Conservation (phyloP, 495 filamentous ascomycete genomes). For the Podospora sp. region DNA sequence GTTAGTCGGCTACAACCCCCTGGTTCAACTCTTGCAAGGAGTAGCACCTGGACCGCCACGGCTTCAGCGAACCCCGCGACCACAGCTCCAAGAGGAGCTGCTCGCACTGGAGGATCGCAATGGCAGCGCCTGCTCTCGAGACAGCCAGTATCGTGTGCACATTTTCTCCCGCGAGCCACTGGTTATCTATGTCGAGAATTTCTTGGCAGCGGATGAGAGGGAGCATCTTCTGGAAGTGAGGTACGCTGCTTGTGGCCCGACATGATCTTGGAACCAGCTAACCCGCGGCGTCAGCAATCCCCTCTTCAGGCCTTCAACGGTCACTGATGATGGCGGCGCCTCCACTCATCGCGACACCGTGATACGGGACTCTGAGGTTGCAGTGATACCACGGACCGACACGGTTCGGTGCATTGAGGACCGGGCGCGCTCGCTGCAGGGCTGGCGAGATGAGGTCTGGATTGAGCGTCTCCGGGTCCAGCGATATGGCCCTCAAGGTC, state of each 20-base stretch:
- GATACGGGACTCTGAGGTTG: slow-evolving; percentile 52
- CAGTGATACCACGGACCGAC: slow-evolving; percentile 46
- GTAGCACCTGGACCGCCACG: slow-evolving; percentile 22
- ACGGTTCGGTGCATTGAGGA: slow-evolving; percentile 48
- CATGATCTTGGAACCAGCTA: neutral
- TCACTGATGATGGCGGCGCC: slow-evolving; percentile 44
- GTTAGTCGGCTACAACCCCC: slow-evolving; percentile 27
- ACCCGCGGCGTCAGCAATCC: slow-evolving; percentile 34
- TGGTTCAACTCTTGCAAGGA: slow-evolving; percentile 20
- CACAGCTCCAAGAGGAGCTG: slow-evolving; percentile 45
- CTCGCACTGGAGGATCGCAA: slow-evolving; percentile 44
- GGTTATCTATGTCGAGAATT: slow-evolving; percentile 51
- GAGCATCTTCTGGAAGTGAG: slow-evolving; percentile 48
- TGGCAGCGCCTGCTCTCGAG: slow-evolving; percentile 33
- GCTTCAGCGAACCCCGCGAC: slow-evolving; percentile 41
- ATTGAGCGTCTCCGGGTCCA: slow-evolving; percentile 48
- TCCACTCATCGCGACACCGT: slow-evolving; percentile 36
- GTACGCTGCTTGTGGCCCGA: slow-evolving; percentile 20
- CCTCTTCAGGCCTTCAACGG: slow-evolving; percentile 46
- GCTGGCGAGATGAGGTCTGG: slow-evolving; percentile 50
- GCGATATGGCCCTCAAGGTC: slow-evolving; percentile 43
- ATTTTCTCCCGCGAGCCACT: slow-evolving; percentile 47
- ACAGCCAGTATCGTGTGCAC: slow-evolving; percentile 41
- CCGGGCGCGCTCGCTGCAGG: slow-evolving; percentile 46
- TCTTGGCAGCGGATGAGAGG: slow-evolving; percentile 40